phyloP scores from a whole-genome alignment of 176 grass and related monocot genomes.

The Musa acuminata region DNA sequence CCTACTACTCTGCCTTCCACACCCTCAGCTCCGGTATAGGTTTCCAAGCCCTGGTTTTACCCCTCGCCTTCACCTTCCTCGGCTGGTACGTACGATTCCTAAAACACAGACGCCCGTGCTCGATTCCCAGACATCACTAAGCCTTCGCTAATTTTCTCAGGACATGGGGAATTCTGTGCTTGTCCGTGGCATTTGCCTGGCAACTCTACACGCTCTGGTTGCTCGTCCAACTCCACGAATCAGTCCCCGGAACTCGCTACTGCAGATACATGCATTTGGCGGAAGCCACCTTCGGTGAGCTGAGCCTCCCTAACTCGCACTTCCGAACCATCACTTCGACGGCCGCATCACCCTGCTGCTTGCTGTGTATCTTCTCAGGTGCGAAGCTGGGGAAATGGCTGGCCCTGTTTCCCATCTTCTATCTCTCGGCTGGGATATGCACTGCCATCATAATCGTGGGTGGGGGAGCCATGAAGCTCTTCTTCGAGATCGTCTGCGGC shows the following conservation, averaged over 20 bases:
- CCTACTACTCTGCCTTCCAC: conserved; percentile 97
- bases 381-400: conserved; percentile 54
- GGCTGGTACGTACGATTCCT: conserved; percentile 46
- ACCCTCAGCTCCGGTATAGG: conserved; percentile 91
- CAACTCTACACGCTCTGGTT: conserved; percentile 95
- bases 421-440: conserved; percentile 88
- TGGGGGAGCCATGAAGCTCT: conserved; percentile 70
- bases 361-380: conserved; percentile 23
- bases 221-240: conserved; percentile 80
- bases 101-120: background rate
- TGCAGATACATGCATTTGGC: conserved; percentile 76
- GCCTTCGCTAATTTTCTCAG: conserved; percentile 26
- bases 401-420: conserved; percentile 49
- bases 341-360: background rate
- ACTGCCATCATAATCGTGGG: conserved; percentile 75
- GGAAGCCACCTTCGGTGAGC: conserved; percentile 51
- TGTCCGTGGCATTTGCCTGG: conserved; percentile 67
- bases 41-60: conserved; percentile 87
- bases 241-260: conserved; percentile 57
- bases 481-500: conserved; percentile 60
- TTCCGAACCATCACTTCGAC: background rate
- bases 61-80: conserved; percentile 61
- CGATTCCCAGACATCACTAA: background rate
- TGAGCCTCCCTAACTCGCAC: background rate
- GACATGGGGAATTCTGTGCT: conserved; percentile 70